Conservation (phyloP, 768 basidiomycete species). For the Lactarius evosmus region DNA sequence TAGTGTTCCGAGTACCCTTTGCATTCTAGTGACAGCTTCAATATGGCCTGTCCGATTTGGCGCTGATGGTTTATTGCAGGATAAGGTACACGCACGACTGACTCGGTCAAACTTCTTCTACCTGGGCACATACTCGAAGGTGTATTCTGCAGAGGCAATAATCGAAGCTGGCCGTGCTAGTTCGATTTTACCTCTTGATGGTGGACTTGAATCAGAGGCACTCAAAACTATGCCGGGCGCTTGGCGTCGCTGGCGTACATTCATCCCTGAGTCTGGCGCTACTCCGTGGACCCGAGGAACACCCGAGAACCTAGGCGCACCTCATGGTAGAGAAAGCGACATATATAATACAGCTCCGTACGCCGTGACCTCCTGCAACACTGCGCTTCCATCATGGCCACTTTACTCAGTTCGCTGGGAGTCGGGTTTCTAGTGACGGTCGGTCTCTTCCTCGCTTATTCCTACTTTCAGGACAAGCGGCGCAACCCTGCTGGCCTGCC, state of each 20-base stretch:
- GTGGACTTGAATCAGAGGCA: background rate
- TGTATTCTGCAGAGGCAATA: no score
- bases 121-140: no score
- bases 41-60: no score
- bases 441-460: slow-evolving; percentile 10
- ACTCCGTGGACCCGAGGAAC: background rate
- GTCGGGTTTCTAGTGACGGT: slow-evolving; percentile 5
- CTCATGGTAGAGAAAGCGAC: background rate
- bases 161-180: no score
- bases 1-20: background rate
- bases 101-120: no score
- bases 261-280: background rate
- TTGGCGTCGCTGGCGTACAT: background rate
- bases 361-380: background rate
- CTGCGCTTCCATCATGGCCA: slow-evolving; percentile 7
- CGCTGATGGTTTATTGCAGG: background rate
- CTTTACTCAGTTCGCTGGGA: slow-evolving; percentile 9
- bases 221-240: background rate
- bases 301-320: background rate
- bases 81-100: background rate
- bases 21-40: no score
- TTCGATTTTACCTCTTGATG: no score
- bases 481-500: slow-evolving; percentile 27
- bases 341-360: background rate
- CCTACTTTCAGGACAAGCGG: slow-evolving; percentile 19